Evolutionary conservation across 2,329 filamentous ascomycete species (phyloP).

Genomic region (Pyricularia pennisetigena): DNA sequence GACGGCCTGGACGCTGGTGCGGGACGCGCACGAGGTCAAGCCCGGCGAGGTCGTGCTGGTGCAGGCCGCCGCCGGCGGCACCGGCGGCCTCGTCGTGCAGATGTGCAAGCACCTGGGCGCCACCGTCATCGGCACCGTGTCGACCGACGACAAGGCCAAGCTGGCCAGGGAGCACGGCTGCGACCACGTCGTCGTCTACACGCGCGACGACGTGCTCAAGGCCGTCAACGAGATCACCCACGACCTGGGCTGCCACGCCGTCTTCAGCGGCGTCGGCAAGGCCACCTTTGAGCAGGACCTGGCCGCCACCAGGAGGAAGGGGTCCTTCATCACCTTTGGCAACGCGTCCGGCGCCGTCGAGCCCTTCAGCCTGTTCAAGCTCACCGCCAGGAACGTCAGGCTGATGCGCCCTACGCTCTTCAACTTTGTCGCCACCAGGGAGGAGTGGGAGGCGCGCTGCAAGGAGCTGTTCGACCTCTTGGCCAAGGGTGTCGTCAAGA

Average conservation of each 20-base stretch:
- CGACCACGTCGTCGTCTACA: conserved; percentile 63
- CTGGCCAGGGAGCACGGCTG: conserved; percentile 64
- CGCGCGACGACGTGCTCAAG: conserved; percentile 42
- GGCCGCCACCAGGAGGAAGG: conserved; percentile 64
- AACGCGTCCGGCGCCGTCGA: conserved; percentile 69
- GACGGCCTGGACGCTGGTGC: conserved; percentile 69
- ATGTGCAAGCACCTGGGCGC: conserved; percentile 65
- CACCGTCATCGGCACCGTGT: conserved; percentile 70
- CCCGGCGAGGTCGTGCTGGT: conserved; percentile 52
- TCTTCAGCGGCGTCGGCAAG: conserved; percentile 81
- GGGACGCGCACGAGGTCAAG: conserved; percentile 43
- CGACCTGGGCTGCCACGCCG: conserved; percentile 62
- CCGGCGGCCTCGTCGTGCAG: conserved; percentile 67
- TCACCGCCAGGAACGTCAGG: conserved; percentile 66
- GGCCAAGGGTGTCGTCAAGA: conserved; percentile 9
- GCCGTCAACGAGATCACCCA: conserved; percentile 60
- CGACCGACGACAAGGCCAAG: conserved; percentile 61
- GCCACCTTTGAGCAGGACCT: conserved; percentile 74
- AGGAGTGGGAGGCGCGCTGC: conserved; percentile 51
- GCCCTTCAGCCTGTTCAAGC: conserved; percentile 43
- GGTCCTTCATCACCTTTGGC: conserved; percentile 67
- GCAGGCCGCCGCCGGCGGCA: conserved; percentile 78
- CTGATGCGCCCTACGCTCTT: conserved; percentile 66
- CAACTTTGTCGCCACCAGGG: conserved; percentile 57
- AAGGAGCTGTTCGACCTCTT: conserved; percentile 13